Evolutionary conservation across 192 early-diverging fungal species (phyloP).

Genomic region (Coemansia sp.): DNA sequence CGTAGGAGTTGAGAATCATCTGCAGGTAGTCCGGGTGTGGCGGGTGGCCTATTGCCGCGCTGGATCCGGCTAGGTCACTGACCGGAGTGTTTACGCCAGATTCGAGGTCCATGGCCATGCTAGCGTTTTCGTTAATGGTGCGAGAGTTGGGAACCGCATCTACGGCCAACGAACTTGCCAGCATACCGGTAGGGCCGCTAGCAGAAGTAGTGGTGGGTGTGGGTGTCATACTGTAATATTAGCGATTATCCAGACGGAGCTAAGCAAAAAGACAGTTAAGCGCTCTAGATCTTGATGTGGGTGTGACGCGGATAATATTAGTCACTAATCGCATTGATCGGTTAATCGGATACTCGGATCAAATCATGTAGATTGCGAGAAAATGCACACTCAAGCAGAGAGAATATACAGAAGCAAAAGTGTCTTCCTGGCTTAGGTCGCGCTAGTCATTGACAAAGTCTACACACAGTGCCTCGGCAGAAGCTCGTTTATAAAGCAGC

Average conservation of each 20-base stretch:
- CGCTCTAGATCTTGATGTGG: background rate
- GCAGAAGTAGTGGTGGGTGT: background rate
- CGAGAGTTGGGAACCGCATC: slow-evolving; percentile 44
- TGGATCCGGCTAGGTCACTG: background rate
- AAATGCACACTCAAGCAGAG: no score
- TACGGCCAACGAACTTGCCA: background rate
- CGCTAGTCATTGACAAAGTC: no score
- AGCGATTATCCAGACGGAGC: background rate
- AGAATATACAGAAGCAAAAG: no score
- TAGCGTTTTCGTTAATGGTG: slow-evolving; percentile 47
- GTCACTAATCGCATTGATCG: background rate
- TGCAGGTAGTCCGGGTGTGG: slow-evolving; percentile 82
- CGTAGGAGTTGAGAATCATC: slow-evolving; percentile 88
- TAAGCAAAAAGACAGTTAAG: background rate
- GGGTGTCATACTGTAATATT: background rate
- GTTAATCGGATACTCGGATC: background rate
- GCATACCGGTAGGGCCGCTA: background rate
- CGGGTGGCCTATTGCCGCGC: background rate
- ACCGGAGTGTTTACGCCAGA: background rate
- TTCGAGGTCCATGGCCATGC: slow-evolving; percentile 18
- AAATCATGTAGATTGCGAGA: background rate
- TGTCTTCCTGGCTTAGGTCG: no score
- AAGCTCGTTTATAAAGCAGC: no score
- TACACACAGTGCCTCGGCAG: no score
- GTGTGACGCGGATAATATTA: background rate